Evolutionary conservation across 495 filamentous ascomycete genomes (phyloP).

Genomic region (Chaetomium tenue): DNA sequence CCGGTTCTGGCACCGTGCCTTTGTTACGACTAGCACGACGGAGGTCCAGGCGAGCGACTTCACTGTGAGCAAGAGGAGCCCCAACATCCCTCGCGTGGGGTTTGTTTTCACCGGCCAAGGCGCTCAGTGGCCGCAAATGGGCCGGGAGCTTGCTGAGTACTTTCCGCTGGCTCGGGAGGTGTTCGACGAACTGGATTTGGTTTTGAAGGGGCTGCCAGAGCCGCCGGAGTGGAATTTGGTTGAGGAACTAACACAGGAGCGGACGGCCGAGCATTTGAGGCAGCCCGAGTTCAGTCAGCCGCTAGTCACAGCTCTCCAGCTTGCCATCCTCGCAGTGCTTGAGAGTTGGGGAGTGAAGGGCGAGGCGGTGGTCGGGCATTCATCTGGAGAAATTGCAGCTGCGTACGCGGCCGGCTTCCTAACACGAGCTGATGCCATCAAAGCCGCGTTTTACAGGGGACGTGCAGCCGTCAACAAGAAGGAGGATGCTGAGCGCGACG

Average conservation of each 20-base stretch:
- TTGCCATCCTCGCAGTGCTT: constrained; percentile 28
- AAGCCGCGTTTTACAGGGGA: constrained; percentile 9
- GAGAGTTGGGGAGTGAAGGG: constrained; percentile 24
- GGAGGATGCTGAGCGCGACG: constrained; percentile 23
- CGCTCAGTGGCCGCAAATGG: constrained; percentile 28
- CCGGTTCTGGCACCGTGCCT: constrained; percentile 20
- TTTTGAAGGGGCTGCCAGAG: constrained; percentile 17
- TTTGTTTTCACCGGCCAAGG: constrained; percentile 29
- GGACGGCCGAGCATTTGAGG: constrained; percentile 8
- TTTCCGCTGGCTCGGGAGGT: not conserved
- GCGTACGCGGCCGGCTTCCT: constrained; percentile 14
- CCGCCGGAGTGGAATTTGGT: constrained; percentile 1
- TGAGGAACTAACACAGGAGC: not conserved
- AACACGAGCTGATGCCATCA: constrained; percentile 14
- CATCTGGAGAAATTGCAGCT: constrained; percentile 35
- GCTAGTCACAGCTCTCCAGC: constrained; percentile 29
- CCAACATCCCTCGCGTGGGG: constrained; percentile 1
- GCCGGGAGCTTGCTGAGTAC: constrained; percentile 11
- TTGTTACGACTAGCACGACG: not conserved
- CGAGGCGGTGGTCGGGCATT: constrained; percentile 31
- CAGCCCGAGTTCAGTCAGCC: constrained; percentile 27
- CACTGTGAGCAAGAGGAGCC: not conserved
- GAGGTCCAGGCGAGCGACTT: not conserved
- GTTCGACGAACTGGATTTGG: constrained; percentile 12
- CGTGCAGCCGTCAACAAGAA: constrained; percentile 14